A percentile compares a stretch with the other conserved stretches of the same genome.
Evolutionary conservation across 78 protist genomes (phyloP).

Genomic region (Neovahlkampfia damariscottae): DNA sequence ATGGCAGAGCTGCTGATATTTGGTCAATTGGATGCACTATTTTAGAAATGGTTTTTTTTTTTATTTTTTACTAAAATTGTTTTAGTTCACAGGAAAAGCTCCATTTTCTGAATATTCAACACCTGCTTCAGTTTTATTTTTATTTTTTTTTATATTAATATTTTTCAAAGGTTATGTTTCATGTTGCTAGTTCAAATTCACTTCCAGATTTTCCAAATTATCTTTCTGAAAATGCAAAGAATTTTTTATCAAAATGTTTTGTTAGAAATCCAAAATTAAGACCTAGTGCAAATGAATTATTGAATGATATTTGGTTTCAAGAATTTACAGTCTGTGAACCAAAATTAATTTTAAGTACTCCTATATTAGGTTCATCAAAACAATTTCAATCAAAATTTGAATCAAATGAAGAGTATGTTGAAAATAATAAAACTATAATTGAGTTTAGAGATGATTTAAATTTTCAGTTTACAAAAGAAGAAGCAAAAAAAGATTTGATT

Average conservation of each 20-base stretch:
- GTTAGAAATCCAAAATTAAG: background rate
- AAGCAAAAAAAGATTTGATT: too few relatives aligned
- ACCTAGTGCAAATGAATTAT: background rate
- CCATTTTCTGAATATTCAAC: slow-evolving; percentile 24
- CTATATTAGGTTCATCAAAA: too few relatives aligned
- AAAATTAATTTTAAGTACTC: too few relatives aligned
- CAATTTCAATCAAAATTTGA: too few relatives aligned
- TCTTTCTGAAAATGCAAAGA: background rate
- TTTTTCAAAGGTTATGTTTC: too few relatives aligned
- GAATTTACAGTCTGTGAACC: too few relatives aligned
- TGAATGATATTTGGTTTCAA: background rate
- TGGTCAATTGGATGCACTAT: slow-evolving; percentile 34
- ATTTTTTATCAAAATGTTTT: background rate
- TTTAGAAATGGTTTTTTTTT: slow-evolving; percentile 43
- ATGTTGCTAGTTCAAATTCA: background rate
- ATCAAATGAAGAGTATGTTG: too few relatives aligned
- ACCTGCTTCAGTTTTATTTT: background rate
- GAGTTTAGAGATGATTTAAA: too few relatives aligned
- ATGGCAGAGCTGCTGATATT: slow-evolving; percentile 42
- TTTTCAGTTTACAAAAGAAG: too few relatives aligned
- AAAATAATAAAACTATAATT: too few relatives aligned
- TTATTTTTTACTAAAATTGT: too few relatives aligned
- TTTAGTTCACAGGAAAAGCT: slow-evolving; percentile 22
- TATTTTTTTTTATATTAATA: too few relatives aligned
- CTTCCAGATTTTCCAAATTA: background rate